Conservation (phyloP, 352 stramenopile species). For the Phytopythium ostracodes region DNA sequence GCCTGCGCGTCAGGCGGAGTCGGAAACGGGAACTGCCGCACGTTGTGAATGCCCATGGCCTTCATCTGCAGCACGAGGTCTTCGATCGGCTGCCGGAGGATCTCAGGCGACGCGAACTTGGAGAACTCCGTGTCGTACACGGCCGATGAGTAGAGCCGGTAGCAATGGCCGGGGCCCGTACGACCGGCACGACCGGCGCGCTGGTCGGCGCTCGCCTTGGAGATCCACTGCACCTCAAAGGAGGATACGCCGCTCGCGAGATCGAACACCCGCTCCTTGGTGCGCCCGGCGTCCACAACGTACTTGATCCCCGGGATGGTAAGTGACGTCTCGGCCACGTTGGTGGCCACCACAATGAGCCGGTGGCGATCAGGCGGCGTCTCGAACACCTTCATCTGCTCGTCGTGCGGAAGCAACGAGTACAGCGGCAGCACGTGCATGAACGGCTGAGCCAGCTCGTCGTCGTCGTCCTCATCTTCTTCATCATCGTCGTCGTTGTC, state of each 20-base stretch:
- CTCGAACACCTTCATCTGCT: constrained; percentile 92
- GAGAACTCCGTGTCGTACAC: constrained; percentile 95
- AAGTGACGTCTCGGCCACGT: constrained; percentile 97
- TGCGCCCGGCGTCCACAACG: constrained; percentile 95
- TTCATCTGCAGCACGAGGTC: constrained; percentile 98
- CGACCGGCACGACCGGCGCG: constrained; percentile 95
- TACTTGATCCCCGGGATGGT: constrained; percentile 96
- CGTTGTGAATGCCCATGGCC: constrained; percentile 94
- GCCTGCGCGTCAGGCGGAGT: constrained; percentile 89
- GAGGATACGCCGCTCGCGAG: constrained; percentile 88
- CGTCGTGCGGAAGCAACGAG: constrained; percentile 94
- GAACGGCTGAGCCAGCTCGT: constrained; percentile 58
- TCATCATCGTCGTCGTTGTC: constrained; percentile 80
- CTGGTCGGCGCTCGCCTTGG: constrained; percentile 81
- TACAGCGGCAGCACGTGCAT: constrained; percentile 96
- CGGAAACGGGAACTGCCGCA: constrained; percentile 96
- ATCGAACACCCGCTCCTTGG: constrained; percentile 96
- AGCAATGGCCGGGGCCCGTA: constrained; percentile 96
- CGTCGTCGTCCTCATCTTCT: constrained; percentile 78
- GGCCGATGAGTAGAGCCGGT: constrained; percentile 96
- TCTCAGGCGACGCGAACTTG: constrained; percentile 89
- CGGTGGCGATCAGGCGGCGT: constrained; percentile 85
- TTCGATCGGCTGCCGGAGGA: constrained; percentile 90
- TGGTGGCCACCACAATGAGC: constrained; percentile 96
- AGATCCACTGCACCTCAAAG: constrained; percentile 92